phyloP scores from a whole-genome alignment of 1,284 basidiomycete species.

The Trichosporon sp. region DNA sequence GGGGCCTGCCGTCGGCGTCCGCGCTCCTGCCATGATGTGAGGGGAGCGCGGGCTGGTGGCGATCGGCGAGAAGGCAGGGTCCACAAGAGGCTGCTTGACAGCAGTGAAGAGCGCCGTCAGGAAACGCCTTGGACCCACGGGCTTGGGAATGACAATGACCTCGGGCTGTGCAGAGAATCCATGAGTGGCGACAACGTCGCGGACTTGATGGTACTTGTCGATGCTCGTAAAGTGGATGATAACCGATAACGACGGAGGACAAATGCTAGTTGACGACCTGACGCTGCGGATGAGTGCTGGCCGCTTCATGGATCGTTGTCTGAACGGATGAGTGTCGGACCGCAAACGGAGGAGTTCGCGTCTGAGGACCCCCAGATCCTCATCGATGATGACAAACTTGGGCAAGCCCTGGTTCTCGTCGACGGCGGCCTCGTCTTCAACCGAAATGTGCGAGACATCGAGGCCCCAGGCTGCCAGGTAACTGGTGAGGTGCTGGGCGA shows the following conservation, averaged over 20 bases:
- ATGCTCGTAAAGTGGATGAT: slow-evolving; percentile 89
- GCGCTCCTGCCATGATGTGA: slow-evolving; percentile 38
- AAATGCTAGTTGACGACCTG: slow-evolving; percentile 54
- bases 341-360: slow-evolving; percentile 69
- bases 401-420: slow-evolving; percentile 20
- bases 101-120: slow-evolving; percentile 86
- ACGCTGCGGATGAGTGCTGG: slow-evolving; percentile 63
- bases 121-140: slow-evolving; percentile 86
- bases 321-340: slow-evolving; percentile 55
- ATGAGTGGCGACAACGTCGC: slow-evolving; percentile 70
- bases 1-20: slow-evolving; percentile 36
- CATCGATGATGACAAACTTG: slow-evolving; percentile 80
- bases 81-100: slow-evolving; percentile 76
- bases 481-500: slow-evolving; percentile 84
- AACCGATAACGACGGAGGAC: slow-evolving; percentile 60
- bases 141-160: slow-evolving; percentile 91
- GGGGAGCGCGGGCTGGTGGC: slow-evolving; percentile 85
- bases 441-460: slow-evolving; percentile 80
- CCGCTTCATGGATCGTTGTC: slow-evolving; percentile 24
- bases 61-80: slow-evolving; percentile 87
- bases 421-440: slow-evolving; percentile 43
- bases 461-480: slow-evolving; percentile 93
- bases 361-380: slow-evolving; percentile 74
- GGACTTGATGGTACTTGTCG: slow-evolving; percentile 80
- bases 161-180: slow-evolving; percentile 64